Evolutionary conservation across 2,329 filamentous ascomycete genomes (phyloP).

Genomic region (Ilyonectria mors-panacis): DNA sequence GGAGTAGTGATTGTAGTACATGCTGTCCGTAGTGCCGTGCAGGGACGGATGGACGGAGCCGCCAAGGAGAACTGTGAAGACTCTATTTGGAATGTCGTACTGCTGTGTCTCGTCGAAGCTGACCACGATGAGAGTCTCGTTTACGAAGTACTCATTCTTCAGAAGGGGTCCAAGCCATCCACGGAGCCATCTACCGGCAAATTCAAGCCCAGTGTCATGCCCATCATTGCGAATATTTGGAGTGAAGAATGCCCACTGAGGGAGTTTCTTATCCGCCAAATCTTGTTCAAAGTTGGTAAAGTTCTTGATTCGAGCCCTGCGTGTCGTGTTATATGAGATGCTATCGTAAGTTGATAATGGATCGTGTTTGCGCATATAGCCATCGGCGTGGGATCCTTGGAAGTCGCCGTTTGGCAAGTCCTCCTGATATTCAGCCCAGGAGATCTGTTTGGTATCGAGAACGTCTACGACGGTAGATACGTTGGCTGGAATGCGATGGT

Average conservation of each 20-base stretch:
- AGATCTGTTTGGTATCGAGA: neutral
- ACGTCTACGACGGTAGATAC: neutral
- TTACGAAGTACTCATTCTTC: neutral
- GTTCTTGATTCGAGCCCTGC: neutral
- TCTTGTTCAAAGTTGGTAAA: neutral
- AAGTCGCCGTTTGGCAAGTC: neutral
- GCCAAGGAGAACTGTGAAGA: neutral
- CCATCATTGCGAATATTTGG: neutral
- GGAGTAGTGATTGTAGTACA: neutral
- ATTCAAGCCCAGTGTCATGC: neutral
- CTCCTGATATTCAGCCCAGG: neutral
- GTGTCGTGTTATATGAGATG: neutral
- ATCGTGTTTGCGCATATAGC: neutral
- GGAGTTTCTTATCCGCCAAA: neutral
- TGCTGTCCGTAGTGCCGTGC: neutral
- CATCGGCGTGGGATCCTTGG: neutral
- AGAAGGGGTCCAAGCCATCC: neutral
- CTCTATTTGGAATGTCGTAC: neutral
- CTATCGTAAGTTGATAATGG: neutral
- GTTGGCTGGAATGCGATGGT: neutral
- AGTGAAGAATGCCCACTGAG: neutral
- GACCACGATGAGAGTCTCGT: neutral
- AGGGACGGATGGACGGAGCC: neutral
- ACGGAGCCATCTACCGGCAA: neutral
- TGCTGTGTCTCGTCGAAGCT: neutral